Evolutionary conservation across 176 grass and related monocot species (phyloP).

Genomic region (Thalia dealbata): DNA sequence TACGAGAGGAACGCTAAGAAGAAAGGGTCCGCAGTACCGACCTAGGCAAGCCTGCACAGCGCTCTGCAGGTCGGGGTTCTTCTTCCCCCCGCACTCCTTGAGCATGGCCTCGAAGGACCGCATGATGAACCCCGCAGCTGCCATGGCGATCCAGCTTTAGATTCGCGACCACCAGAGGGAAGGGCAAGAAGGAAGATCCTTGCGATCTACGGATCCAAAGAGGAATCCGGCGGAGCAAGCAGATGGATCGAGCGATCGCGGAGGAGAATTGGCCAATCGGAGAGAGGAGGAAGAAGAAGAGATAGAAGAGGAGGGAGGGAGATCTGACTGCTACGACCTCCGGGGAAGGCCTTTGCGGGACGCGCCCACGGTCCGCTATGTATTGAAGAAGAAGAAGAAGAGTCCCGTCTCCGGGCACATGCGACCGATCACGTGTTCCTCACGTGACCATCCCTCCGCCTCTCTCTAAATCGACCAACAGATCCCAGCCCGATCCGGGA

Average conservation of each 20-base stretch:
- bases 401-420: no score
- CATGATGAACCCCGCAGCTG: slow-evolving; percentile 84
- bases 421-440: no score
- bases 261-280: neutral
- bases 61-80: slow-evolving; percentile 71
- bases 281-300: neutral
- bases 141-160: slow-evolving; percentile 41
- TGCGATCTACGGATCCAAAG: neutral
- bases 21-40: slow-evolving; percentile 22
- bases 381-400: neutral
- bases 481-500: no score
- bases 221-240: neutral
- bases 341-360: neutral
- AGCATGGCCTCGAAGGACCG: slow-evolving; percentile 97
- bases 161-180: neutral
- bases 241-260: neutral
- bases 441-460: no score
- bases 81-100: slow-evolving; percentile 92
- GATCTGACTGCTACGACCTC: neutral
- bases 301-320: neutral
- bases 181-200: neutral
- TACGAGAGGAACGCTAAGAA: slow-evolving; percentile 30
- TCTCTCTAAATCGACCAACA: no score
- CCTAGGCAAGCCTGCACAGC: slow-evolving; percentile 82
- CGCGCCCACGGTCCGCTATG: neutral